Percentiles rank a stretch among this genome's conserved stretches.
phyloP scores from a whole-genome alignment of 2,329 filamentous ascomycete species.

The Neonectria ditissima region DNA sequence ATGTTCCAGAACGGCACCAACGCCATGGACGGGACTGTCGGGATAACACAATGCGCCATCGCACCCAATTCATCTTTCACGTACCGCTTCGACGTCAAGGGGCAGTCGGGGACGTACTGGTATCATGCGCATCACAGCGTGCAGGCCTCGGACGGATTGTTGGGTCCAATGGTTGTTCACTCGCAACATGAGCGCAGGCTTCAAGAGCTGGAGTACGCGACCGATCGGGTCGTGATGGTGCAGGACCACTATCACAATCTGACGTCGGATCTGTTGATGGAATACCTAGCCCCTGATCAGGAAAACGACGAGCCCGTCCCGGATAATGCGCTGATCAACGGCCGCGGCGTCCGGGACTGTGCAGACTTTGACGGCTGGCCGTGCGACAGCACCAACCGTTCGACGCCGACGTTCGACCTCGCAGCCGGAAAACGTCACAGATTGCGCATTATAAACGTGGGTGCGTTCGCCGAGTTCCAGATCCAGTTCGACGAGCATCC shows the following conservation, averaged over 20 bases:
- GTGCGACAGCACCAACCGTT: constrained; percentile 57
- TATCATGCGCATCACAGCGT: constrained; percentile 76
- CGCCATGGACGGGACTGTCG: constrained; percentile 78
- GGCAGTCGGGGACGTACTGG: constrained; percentile 62
- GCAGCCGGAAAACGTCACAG: constrained; percentile 70
- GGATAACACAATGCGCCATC: constrained; percentile 76
- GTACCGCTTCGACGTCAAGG: constrained; percentile 74
- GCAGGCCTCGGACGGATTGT: constrained; percentile 76
- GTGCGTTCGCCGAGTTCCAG: constrained; percentile 78
- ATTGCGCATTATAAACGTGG: constrained; percentile 76
- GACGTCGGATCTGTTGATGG: constrained; percentile 61
- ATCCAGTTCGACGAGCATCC: constrained; percentile 76
- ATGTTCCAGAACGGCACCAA: constrained; percentile 82
- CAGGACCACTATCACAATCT: constrained; percentile 79
- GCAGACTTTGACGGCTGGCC: constrained; percentile 51
- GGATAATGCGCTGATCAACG: constrained; percentile 74
- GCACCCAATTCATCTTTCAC: constrained; percentile 71
- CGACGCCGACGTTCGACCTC: constrained; percentile 58
- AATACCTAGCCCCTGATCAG: constrained; percentile 67
- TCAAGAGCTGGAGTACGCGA: constrained; percentile 46
- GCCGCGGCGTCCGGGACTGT: constrained; percentile 52
- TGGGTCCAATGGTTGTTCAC: constrained; percentile 75
- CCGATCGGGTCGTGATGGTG: constrained; percentile 74
- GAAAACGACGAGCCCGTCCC: constrained; percentile 74
- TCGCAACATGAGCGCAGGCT: constrained; percentile 58